Percentiles rank a stretch among this genome's conserved stretches.
Evolutionary conservation across 306 rosid species (phyloP).

Genomic region (Medicago lupulina): DNA sequence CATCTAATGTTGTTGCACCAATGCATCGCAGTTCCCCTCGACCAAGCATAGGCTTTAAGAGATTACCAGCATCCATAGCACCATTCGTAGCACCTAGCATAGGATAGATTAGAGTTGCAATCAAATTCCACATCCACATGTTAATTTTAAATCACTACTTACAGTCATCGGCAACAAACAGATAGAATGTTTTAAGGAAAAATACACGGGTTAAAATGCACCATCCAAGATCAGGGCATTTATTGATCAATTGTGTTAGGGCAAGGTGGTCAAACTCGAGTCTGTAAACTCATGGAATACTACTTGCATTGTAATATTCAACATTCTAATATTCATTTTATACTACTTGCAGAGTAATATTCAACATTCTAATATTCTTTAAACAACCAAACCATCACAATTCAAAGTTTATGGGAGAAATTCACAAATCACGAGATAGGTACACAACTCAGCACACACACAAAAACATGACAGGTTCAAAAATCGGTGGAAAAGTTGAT

Average conservation of each 20-base stretch:
- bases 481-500: neutral
- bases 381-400: neutral
- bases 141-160: slow-evolving; percentile 26
- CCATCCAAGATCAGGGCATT: slow-evolving; percentile 9
- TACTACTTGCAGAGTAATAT: neutral
- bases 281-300: no score
- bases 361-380: neutral
- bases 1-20: slow-evolving; percentile 96
- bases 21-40: slow-evolving; percentile 97
- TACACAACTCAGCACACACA: neutral
- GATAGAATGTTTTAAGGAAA: neutral
- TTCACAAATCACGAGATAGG: neutral
- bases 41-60: slow-evolving; percentile 99
- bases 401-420: neutral
- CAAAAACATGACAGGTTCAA: neutral
- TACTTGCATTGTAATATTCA: no score
- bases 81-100: slow-evolving; percentile 93
- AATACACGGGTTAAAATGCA: slow-evolving; percentile 25
- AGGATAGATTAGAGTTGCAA: slow-evolving; percentile 30
- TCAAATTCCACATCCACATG: slow-evolving; percentile 24
- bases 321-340: no score
- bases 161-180: slow-evolving; percentile 5
- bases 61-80: slow-evolving; percentile 99
- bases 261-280: no score
- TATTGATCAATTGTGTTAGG: no score